Evolutionary conservation across 2,329 filamentous ascomycete species (phyloP), one percentile per base, ranked within the genome.

Genomic region (Phyllachora maydis): DNA sequence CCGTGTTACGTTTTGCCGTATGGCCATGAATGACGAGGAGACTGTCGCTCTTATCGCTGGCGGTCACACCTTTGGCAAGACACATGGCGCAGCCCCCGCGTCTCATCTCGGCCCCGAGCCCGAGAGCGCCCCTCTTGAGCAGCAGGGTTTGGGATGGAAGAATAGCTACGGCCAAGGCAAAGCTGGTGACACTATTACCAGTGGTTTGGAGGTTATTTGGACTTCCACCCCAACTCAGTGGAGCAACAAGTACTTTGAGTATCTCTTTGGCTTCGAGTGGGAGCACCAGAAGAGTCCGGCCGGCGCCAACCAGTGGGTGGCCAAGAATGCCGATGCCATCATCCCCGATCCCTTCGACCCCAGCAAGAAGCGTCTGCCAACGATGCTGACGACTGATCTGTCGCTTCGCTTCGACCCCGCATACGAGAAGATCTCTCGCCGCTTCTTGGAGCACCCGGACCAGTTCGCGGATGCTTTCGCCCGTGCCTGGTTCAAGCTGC

Each of bases 11-110:
- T 83, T 82, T 35, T 58, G 57, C 32, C 73, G 74, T 43, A 82
- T 83, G 75, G 75, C 68, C 30, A 82, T 83, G 76, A 67, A 77
- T 41, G 73, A 82, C 41, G 68, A 77, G 48, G 76, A 83, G 56
- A 83, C 76, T 0, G 75, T 77, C 25, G 75, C 76, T 9, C 52
- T 83, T 21, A 82, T 83, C 41, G 70, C 70, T 18, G 76, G 76
- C 40, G 76, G 76, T 18, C 76, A 83, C 55, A 59, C 66, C 14
- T 78, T 83, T 36, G 76, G 76, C 38, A 83, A 83, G 63, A 78
- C 74, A 0, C 76, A 83, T 47, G 76, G 76, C 36, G 75, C 76
- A 16, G 74, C 50, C 27, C 52, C 65, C 10, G 49, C 58, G 11
- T 59, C 62, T 31, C 60, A 78, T 36, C 58, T 79, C 23, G 72